Percentiles rank a stretch among this genome's conserved stretches.
These are phyloP conservation scores for Phytophthora cajani DNA, from an alignment of 352 stramenopile species.

Conservation along the genomic window DNA sequence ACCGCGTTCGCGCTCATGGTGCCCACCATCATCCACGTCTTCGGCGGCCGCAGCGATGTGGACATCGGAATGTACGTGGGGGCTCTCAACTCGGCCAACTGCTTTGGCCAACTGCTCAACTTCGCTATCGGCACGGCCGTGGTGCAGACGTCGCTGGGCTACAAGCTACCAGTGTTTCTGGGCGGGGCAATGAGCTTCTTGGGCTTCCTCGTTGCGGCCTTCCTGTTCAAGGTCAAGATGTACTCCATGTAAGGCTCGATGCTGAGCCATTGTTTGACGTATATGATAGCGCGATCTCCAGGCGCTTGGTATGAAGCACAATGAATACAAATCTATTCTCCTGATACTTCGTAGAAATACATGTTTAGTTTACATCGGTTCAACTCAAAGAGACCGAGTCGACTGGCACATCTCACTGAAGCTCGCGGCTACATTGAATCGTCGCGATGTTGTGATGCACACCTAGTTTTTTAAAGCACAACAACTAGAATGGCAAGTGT, in stretches of 20 bases:
- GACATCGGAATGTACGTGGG: slow-evolving; percentile 35
- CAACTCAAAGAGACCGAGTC: no score
- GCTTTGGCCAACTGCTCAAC: slow-evolving; percentile 55
- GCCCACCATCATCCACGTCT: slow-evolving; percentile 47
- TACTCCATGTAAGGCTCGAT: slow-evolving; percentile 36
- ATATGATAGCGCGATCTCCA: slow-evolving; percentile 18
- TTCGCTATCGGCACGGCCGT: slow-evolving; percentile 38
- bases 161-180: slow-evolving; percentile 46
- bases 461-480: no score
- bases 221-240: slow-evolving; percentile 54
- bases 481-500: no score
- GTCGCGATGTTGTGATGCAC: no score
- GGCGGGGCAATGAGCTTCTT: slow-evolving; percentile 45
- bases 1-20: slow-evolving; percentile 45
- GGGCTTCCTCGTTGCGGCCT: slow-evolving; percentile 36
- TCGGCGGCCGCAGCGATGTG: slow-evolving; percentile 45
- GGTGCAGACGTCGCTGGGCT: slow-evolving; percentile 47
- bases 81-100: slow-evolving; percentile 30
- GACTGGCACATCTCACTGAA: no score
- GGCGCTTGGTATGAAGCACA: slow-evolving; percentile 2
- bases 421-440: no score
- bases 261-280: not conserved
- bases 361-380: no score
- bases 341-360: no score
- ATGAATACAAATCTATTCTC: no score